Conservation (phyloP, 2,329 filamentous ascomycete genomes). For the Fusarium sp. region DNA sequence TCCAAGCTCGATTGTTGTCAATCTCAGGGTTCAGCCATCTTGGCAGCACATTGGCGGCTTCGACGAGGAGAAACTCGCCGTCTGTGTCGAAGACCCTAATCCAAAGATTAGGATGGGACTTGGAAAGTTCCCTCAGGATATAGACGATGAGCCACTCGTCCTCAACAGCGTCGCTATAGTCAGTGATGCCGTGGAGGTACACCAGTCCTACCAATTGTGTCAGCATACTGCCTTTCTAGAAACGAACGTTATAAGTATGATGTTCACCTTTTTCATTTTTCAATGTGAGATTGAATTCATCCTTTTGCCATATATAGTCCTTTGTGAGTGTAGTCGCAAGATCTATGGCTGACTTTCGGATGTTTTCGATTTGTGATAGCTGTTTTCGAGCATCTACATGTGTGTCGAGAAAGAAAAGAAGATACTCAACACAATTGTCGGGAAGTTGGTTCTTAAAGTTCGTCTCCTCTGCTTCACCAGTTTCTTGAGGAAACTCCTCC, state of each 20-base stretch:
- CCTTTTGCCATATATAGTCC: conserved; percentile 95
- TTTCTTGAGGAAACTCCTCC: not conserved
- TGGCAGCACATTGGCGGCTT: conserved; percentile 88
- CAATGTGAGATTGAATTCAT: conserved; percentile 77
- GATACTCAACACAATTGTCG: conserved; percentile 89
- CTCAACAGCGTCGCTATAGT: conserved; percentile 94
- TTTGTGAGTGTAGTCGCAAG: conserved; percentile 74
- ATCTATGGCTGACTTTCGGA: conserved; percentile 75
- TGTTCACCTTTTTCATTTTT: conserved; percentile 66
- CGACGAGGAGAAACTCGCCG: conserved; percentile 94
- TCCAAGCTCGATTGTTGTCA: conserved; percentile 89
- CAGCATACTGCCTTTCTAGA: conserved; percentile 3
- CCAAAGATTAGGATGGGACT: conserved; percentile 79
- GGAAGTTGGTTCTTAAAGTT: conserved; percentile 59
- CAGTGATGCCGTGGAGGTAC: conserved; percentile 81
- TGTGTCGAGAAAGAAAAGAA: conserved; percentile 76
- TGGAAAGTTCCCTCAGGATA: conserved; percentile 83
- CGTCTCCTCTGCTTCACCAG: not conserved
- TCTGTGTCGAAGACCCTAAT: conserved; percentile 86
- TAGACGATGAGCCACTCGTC: conserved; percentile 98
- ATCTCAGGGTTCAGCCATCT: conserved; percentile 93
- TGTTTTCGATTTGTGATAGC: conserved; percentile 73
- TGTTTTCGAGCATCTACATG: conserved; percentile 64
- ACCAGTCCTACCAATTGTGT: conserved; percentile 54
- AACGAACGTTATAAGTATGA: not conserved